These are phyloP conservation scores for Chlorella sp. DNA, from an alignment of 139 green algal genomes.

Conservation along the genomic window DNA sequence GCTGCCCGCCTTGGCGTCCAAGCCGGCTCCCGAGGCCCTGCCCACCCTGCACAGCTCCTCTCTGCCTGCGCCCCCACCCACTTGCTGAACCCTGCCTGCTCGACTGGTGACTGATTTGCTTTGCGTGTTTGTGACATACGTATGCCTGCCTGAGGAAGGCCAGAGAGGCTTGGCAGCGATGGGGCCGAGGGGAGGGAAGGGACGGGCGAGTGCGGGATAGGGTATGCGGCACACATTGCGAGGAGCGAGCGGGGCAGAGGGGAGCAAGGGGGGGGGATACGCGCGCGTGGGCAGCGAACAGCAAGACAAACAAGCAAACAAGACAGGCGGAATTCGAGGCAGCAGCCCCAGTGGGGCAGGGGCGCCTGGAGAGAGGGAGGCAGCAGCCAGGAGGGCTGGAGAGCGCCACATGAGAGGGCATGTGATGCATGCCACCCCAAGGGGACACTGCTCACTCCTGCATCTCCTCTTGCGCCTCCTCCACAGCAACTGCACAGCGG, in stretches of 20 bases:
- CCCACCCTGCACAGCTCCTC: background rate
- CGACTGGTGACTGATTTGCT: background rate
- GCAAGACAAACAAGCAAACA: background rate
- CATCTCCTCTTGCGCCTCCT: conserved; percentile 56
- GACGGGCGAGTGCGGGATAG: too few species aligned
- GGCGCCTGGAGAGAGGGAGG: background rate
- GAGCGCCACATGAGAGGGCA: background rate
- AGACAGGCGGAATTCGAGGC: background rate
- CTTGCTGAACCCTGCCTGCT: background rate
- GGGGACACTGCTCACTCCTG: conserved; percentile 53
- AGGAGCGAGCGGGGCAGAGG: background rate
- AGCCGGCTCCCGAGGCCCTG: too few species aligned
- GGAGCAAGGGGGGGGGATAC: too few species aligned
- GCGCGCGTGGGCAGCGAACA: background rate
- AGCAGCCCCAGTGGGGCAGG: background rate
- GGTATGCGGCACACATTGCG: background rate
- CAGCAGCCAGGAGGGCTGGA: background rate
- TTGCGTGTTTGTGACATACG: background rate
- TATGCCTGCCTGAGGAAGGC: background rate
- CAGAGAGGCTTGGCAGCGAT: background rate
- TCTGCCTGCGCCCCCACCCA: background rate
- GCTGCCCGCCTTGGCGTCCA: too few species aligned
- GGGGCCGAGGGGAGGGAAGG: too few species aligned
- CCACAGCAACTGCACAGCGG: conserved; percentile 13
- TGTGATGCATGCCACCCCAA: too few species aligned